These are phyloP conservation scores for Camellia sinensis DNA, from an alignment of 148 eudicot species.

Conservation along the genomic window DNA sequence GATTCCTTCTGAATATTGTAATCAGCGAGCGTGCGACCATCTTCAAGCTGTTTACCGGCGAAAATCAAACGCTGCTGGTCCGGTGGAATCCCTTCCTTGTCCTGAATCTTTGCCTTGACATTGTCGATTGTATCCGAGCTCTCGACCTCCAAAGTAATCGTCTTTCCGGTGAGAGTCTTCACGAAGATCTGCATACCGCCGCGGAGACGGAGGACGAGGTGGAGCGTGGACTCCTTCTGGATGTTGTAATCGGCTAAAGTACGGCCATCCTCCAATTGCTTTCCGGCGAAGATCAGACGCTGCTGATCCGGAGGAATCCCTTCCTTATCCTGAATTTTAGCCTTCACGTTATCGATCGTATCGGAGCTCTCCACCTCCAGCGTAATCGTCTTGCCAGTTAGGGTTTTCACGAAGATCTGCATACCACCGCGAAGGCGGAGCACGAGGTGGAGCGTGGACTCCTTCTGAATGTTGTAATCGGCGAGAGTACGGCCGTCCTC, in stretches of 20 bases:
- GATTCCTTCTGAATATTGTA: conserved; percentile 12
- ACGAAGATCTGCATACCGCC: conserved; percentile 12
- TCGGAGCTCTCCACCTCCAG: conserved; percentile 3
- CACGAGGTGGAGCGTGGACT: conserved; percentile 24
- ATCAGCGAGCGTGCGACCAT: neutral
- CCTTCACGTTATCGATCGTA: conserved; percentile 1
- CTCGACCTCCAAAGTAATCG: conserved; percentile 4
- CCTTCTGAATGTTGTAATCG: conserved; percentile 31
- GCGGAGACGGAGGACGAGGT: conserved; percentile 12
- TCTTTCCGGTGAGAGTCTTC: conserved; percentile 10
- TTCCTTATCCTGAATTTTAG: conserved; percentile 7
- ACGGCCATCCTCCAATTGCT: conserved; percentile 11
- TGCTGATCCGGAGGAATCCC: conserved; percentile 10
- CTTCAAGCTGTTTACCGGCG: conserved; percentile 1
- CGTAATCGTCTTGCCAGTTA: conserved; percentile 8
- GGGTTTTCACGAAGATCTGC: conserved; percentile 10
- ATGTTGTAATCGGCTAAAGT: conserved; percentile 15
- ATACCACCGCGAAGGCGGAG: conserved; percentile 16
- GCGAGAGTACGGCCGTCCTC: conserved; percentile 25
- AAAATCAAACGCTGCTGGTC: conserved; percentile 6
- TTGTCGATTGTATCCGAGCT: conserved; percentile 11
- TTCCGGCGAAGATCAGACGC: conserved; percentile 9
- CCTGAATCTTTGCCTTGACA: conserved; percentile 4
- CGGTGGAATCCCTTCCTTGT: conserved; percentile 12
- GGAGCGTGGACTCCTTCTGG: conserved; percentile 14